Evolutionary conservation across 345 rosid genomes (phyloP).

Genomic region (Euphorbia pulcherrima): DNA sequence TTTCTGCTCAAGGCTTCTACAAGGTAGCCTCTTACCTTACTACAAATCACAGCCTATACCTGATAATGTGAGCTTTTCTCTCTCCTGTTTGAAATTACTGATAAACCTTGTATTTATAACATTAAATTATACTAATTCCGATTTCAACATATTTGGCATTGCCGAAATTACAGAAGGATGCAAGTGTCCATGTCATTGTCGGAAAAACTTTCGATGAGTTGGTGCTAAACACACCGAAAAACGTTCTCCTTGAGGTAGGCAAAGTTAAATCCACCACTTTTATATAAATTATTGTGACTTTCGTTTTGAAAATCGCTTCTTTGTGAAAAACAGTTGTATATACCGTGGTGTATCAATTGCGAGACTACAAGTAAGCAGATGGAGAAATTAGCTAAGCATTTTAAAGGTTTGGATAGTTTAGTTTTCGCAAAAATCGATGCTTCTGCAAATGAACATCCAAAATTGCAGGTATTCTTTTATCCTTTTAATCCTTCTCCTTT

Average conservation of each 20-base stretch:
- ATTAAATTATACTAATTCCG: neutral
- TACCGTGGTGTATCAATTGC: constrained; percentile 82
- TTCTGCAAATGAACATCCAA: constrained; percentile 77
- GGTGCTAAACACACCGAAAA: constrained; percentile 59
- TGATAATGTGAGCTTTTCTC: constrained; percentile 54
- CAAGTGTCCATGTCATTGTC: constrained; percentile 50
- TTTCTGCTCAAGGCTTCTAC: constrained; percentile 56
- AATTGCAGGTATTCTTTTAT: constrained; percentile 48
- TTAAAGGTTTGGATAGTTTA: constrained; percentile 55
- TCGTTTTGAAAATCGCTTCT: neutral
- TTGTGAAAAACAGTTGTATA: constrained; percentile 48
- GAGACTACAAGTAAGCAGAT: constrained; percentile 68
- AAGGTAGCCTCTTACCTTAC: constrained; percentile 50
- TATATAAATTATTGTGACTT: neutral
- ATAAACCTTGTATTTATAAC: neutral
- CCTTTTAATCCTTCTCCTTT: neutral
- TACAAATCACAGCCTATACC: constrained; percentile 78
- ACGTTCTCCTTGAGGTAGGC: constrained; percentile 78
- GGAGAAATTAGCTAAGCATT: constrained; percentile 83
- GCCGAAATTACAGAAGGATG: constrained; percentile 48
- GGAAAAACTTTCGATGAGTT: constrained; percentile 81
- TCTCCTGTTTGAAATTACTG: neutral
- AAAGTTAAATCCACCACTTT: neutral
- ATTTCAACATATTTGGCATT: constrained; percentile 2
- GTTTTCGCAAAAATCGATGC: constrained; percentile 82